Evolutionary conservation across 441 rosid genomes (phyloP).

Genomic region (Syzygium syzygioides): DNA sequence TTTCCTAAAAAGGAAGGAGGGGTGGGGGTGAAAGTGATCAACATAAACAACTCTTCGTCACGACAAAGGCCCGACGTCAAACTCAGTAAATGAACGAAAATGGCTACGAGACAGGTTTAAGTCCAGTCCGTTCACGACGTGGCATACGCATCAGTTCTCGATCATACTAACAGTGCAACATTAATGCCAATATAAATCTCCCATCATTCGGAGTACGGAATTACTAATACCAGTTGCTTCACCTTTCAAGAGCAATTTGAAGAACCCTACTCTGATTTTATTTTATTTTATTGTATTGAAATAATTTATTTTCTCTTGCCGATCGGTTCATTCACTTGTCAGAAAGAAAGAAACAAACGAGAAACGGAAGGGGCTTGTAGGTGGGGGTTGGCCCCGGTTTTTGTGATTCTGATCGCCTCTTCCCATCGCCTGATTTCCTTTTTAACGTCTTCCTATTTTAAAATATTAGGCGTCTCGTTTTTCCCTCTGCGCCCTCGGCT

Average conservation of each 20-base stretch:
- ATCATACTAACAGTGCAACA: background rate
- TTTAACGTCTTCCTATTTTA: background rate
- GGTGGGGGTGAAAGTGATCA: background rate
- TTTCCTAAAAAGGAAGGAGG: too few species aligned
- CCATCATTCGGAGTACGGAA: background rate
- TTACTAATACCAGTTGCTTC: background rate
- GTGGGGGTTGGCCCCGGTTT: background rate
- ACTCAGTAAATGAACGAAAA: background rate
- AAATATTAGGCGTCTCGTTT: background rate
- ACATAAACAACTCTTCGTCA: too few species aligned
- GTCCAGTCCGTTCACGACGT: rapidly evolving
- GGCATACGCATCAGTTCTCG: background rate
- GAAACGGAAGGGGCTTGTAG: background rate
- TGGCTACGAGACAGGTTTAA: background rate
- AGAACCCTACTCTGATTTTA: background rate
- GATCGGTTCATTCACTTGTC: background rate
- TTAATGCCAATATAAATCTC: background rate
- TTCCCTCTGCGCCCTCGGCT: background rate
- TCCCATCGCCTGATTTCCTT: background rate
- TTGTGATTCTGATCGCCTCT: slow-evolving; percentile 4
- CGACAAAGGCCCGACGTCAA: background rate
- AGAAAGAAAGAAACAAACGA: background rate
- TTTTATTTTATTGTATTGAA: background rate
- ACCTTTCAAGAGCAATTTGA: background rate
- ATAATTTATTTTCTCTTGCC: background rate